phyloP scores from a whole-genome alignment of 1,284 basidiomycete genomes.

The Malassezia yamatoensis region DNA sequence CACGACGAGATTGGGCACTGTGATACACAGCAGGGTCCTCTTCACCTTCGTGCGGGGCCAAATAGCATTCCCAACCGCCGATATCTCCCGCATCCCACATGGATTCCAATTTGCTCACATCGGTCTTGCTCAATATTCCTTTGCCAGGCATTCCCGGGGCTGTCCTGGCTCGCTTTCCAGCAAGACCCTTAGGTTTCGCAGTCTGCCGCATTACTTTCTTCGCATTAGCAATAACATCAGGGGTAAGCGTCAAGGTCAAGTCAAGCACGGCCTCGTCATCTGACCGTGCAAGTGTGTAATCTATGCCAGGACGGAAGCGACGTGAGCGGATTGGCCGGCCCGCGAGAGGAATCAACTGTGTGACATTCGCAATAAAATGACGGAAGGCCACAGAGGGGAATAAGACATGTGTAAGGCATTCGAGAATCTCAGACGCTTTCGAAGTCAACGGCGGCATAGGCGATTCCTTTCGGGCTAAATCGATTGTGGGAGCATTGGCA shows the following conservation, averaged over 20 bases:
- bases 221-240: conserved; percentile 51
- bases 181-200: conserved; percentile 34
- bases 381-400: conserved; percentile 78
- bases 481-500: conserved; percentile 19
- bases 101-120: conserved; percentile 41
- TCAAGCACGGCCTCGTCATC: conserved; percentile 69
- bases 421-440: conserved; percentile 25
- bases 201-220: conserved; percentile 27
- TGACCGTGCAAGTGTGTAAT: conserved; percentile 87
- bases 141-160: conserved; percentile 4
- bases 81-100: conserved; percentile 67
- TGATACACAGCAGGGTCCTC: conserved; percentile 73
- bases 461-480: conserved; percentile 9
- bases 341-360: conserved; percentile 64
- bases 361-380: conserved; percentile 74
- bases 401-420: conserved; percentile 30
- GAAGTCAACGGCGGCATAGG: conserved; percentile 23
- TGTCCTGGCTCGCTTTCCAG: conserved; percentile 38
- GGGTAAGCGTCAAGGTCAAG: conserved; percentile 79
- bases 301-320: conserved; percentile 80
- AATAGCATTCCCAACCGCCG: conserved; percentile 96
- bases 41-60: conserved; percentile 84
- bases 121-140: conserved; percentile 22
- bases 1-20: conserved; percentile 48
- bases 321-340: conserved; percentile 62